Evolutionary conservation across 2,329 filamentous ascomycete species (phyloP).

Genomic region (Aureobasidium pullulans): DNA sequence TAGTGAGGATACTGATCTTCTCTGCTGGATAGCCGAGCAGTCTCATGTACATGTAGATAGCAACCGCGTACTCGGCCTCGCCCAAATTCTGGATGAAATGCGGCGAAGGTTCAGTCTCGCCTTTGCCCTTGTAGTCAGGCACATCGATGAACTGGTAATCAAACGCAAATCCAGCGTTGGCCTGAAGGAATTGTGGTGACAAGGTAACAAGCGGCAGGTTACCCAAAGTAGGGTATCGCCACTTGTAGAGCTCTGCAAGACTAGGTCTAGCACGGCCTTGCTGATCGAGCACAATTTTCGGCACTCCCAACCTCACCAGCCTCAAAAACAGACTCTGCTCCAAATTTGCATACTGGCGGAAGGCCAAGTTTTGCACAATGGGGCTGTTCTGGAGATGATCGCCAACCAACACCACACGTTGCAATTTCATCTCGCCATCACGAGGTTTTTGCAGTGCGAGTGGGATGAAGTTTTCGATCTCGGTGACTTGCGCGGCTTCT

Average conservation of each 20-base stretch:
- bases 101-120: constrained; percentile 81
- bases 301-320: constrained; percentile 85
- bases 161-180: constrained; percentile 86
- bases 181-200: constrained; percentile 63
- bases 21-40: constrained; percentile 81
- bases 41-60: constrained; percentile 95
- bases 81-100: constrained; percentile 96
- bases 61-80: constrained; percentile 94
- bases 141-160: constrained; percentile 98
- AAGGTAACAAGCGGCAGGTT: constrained; percentile 69
- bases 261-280: constrained; percentile 85
- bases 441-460: constrained; percentile 81
- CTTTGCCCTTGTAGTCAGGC: constrained; percentile 80
- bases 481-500: constrained; percentile 95
- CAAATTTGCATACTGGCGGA: constrained; percentile 89
- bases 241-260: constrained; percentile 84
- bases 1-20: constrained; percentile 82
- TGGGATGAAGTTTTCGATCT: constrained; percentile 94
- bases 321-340: constrained; percentile 93
- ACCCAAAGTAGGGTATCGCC: constrained; percentile 77
- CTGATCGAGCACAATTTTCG: constrained; percentile 79
- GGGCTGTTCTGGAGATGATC: constrained; percentile 97
- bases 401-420: constrained; percentile 85
- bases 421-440: constrained; percentile 65
- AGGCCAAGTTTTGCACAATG: constrained; percentile 87